Base-by-base conservation (phyloP, 2,329 filamentous ascomycete species). In the Nothophoma quercina region DNA sequence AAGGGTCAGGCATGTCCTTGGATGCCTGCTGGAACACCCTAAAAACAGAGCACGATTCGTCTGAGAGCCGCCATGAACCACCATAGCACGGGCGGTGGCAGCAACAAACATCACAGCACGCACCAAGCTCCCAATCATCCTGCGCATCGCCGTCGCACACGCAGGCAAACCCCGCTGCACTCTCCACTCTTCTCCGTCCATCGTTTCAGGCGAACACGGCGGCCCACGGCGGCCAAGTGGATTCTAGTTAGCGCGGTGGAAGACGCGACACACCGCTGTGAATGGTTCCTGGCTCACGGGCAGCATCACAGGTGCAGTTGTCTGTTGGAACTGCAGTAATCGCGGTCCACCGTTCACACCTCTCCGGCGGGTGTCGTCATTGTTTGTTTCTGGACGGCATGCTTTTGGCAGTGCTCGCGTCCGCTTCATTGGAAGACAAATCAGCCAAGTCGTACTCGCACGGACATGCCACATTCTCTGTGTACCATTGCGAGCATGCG, bases 261-360 rank as follows among this genome's bases (percentile, higher is more conserved):
- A n/a, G n/a, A n/a, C n/a, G 63, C 60, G 57, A 67, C 64, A 65
- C 64, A 65, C 60, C 62, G 60, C 41, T 45, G 26, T 25, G 28
- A 36, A 18, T 25, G 22, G 16, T 10, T 34, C 35, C 34, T 15
- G 22, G 40, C 18, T 34, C 8, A 29, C 16, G 23, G 40, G 25
- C 29, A 40, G 32, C 21, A 3, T 40, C 22, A 42, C 25, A 23
- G 29, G 10, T 26, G 33, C n/a, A 19, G 18, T 22, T 36, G 21
- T 45, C 18, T 45, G 28, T 34, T 35, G 26, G 16, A 5, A 33
- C 10, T 34, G 36, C 28, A 22, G 36, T 22, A 22, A 10, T 41
- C 32, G 45, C 29, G 8, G 29, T 38, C 32, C 36, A 18, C 18
- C 13, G 25, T 22, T 29, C n/a, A 19, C 3, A 5, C 7, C 25